Evolutionary conservation across 139 green algal species (phyloP), one percentile per base, ranked within the genome.

Genomic region (Picochlorum costavermella): DNA sequence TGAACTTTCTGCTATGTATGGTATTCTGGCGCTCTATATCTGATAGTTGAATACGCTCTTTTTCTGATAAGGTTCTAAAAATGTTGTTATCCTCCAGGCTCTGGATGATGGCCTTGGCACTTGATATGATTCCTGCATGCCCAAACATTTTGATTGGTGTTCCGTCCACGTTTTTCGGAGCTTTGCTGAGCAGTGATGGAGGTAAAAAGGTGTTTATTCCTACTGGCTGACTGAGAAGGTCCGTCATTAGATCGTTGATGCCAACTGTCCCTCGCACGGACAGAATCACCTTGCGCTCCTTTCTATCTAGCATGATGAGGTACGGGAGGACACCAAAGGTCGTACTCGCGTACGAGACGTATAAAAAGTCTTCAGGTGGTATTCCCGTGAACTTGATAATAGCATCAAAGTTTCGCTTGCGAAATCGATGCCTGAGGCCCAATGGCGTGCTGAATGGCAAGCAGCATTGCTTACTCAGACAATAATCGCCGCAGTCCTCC

Each of bases 71-170:
- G 0, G 44, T 44, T 45, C 50, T 49, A 46, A 83, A 62, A 43
- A 82, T 69, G 6, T 65, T 75, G 4, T 66, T 56, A 29, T 72
- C 66, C 25, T 56, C 61, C 70, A 84, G 72, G 43, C 83, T 76
- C 13, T 60, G n/a, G 14, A 84, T 65, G 2, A 84, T 70, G 11
- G 75, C 71, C 11, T 56, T 50, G 4, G 77, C 70, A n/a, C 75
- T 61, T 10, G 62, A 46, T 49, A 79, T 33, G 48, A 82, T 82
- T 50, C 77, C 77, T 1, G 66, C 63, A 46, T 84, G 77, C 4
- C 50, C 77, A 10, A 53, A 53, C 46, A 53, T 23, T 44, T 56
- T 71, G 3, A 33, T 50, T 8, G 56, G 57, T 12, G 44, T 50
- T 4, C 68, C 55, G 31, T 64, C 63, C 57, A 37, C 2, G 16